These are phyloP conservation scores for Ascochyta koolunga DNA, from an alignment of 2,329 filamentous ascomycete species.

Conservation along the genomic window DNA sequence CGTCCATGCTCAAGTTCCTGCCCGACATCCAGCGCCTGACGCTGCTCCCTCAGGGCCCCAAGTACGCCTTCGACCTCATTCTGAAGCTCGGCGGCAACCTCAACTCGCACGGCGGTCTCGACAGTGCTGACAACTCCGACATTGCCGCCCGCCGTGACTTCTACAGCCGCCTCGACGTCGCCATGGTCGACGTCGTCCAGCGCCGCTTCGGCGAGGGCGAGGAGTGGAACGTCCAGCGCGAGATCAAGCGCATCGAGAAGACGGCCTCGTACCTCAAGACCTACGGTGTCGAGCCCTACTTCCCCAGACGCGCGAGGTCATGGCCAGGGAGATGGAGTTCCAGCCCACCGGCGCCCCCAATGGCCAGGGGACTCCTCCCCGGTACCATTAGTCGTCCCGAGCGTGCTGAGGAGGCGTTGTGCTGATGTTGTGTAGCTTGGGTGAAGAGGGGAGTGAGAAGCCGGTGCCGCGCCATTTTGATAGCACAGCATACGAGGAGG, in stretches of 20 bases:
- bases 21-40: constrained; percentile 59
- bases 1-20: constrained; percentile 61
- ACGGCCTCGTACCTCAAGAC: constrained; percentile 59
- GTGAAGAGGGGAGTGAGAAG: neutral
- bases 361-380: constrained; percentile 41
- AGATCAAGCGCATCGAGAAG: constrained; percentile 63
- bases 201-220: constrained; percentile 59
- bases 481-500: neutral
- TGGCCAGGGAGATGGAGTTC: constrained; percentile 51
- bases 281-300: constrained; percentile 61
- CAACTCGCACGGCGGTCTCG: constrained; percentile 60
- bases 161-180: constrained; percentile 55
- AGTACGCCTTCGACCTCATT: constrained; percentile 60
- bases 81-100: constrained; percentile 63
- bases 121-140: constrained; percentile 56
- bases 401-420: constrained; percentile 19
- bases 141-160: constrained; percentile 57
- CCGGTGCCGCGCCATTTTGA: neutral
- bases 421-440: constrained; percentile 19
- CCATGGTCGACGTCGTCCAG: constrained; percentile 60
- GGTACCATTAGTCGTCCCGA: constrained; percentile 38
- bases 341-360: constrained; percentile 35
- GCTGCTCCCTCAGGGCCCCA: constrained; percentile 55
- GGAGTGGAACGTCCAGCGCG: constrained; percentile 58
- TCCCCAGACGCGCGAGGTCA: constrained; percentile 58